These are phyloP conservation scores for Aphanomyces invadans DNA, from an alignment of 352 stramenopile genomes.

Conservation along the genomic window DNA sequence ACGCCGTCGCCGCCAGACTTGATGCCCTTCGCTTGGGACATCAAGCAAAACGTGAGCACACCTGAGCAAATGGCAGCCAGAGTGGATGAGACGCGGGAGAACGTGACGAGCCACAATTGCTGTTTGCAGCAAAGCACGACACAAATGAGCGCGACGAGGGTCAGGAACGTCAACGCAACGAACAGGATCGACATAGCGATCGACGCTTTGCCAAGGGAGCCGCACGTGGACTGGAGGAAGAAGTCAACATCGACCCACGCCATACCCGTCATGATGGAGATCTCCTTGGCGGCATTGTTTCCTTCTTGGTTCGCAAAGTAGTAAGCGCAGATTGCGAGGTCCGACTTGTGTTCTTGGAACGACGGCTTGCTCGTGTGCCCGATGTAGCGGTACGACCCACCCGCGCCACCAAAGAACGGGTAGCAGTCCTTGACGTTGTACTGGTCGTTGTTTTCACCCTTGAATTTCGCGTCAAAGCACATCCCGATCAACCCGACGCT, in stretches of 20 bases:
- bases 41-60: conserved; percentile 9
- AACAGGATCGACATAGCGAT: conserved; percentile 16
- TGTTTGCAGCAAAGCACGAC: conserved; percentile 20
- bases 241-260: not conserved
- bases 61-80: conserved; percentile 10
- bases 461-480: conserved; percentile 20
- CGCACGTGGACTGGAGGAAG: conserved; percentile 12
- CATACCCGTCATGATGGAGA: conserved; percentile 17
- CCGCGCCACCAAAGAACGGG: conserved; percentile 5
- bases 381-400: conserved; percentile 8
- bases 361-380: conserved; percentile 7
- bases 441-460: not conserved
- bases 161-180: not conserved
- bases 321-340: conserved; percentile 10
- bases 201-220: not conserved
- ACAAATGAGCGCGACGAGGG: conserved; percentile 5
- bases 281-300: conserved; percentile 13
- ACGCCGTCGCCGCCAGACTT: conserved; percentile 3
- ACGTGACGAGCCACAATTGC: conserved; percentile 15
- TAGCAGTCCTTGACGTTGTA: conserved; percentile 5
- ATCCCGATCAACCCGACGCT: not conserved
- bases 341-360: conserved; percentile 17
- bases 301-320: not conserved
- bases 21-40: conserved; percentile 16
- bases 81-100: not conserved